Evolutionary conservation across 2,329 filamentous ascomycete genomes (phyloP), one percentile per base, ranked within the genome.

Genomic region (Aureobasidium uvarum): DNA sequence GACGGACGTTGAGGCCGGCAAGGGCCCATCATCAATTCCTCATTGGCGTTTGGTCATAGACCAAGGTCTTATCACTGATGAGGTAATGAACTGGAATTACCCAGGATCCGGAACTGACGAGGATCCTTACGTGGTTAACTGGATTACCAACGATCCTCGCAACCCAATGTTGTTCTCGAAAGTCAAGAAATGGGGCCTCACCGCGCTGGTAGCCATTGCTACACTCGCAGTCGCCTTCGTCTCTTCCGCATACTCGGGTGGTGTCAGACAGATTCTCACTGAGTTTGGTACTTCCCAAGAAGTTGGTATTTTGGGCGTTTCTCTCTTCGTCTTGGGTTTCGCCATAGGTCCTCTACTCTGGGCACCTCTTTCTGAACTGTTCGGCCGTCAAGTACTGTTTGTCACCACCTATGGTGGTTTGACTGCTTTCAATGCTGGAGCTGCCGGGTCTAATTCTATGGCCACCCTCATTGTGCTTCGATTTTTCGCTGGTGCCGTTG

Each of bases 151-250:
- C 62, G 89, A 92, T 73, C 82, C 84, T 11, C 83, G 85, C 68
- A 89, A 92, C 74, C 87, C 89, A 0, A 83, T 88, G 81, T 78
- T 79, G 56, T 89, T 86, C 70, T 76, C 81, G 11, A 66, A 72
- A 1, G 64, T 72, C 33, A 84, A 83, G 75, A 91, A 91, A 77
- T 92, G 89, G 89, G 73, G 74, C 36, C 84, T 89, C 68, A 89
- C 87, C 1, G 72, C 84, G 62, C 74, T 88, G 46, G 84, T 88
- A 65, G 87, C 89, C 14, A 70, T 89, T 33, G 85, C 89, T 16
- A 89, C 88, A 1, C 81, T 92, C 50, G 87, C 78, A 33, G 87
- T 91, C 36, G 81, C 89, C 2, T 89, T 92, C 70, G 85, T 86
- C 63, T 89, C 87, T 20, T 88, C 86, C 1, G 88, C 88, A 38